phyloP scores from a whole-genome alignment of 2,329 filamentous ascomycete genomes.

The Xylariaceae sp. region DNA sequence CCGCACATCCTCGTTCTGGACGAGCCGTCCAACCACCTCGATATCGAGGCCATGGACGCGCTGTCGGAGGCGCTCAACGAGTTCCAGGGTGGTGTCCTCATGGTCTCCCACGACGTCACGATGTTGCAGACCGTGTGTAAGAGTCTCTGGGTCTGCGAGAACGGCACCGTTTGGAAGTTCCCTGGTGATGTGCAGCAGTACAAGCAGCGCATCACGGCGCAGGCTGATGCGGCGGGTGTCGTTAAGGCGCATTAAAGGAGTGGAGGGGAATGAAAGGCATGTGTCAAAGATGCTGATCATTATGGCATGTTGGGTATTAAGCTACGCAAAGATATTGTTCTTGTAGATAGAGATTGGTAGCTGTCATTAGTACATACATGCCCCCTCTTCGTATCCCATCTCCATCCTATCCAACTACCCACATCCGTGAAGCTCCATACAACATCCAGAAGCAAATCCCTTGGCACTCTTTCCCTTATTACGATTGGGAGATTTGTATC shows the following conservation, averaged over 20 bases:
- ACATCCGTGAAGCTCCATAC: no score
- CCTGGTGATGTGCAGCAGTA: slow-evolving; percentile 91
- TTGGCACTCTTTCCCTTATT: no score
- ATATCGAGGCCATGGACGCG: slow-evolving; percentile 99
- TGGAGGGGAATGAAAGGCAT: neutral
- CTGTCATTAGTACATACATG: neutral
- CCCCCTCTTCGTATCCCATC: neutral
- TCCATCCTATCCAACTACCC: no score
- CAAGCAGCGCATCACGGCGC: slow-evolving; percentile 90
- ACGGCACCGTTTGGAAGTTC: slow-evolving; percentile 93
- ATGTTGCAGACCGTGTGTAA: slow-evolving; percentile 96
- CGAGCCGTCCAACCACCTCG: slow-evolving; percentile 96
- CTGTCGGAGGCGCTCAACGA: slow-evolving; percentile 74
- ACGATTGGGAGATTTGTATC: no score
- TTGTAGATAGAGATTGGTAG: no score
- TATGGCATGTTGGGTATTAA: neutral
- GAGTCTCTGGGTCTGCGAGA: slow-evolving; percentile 93
- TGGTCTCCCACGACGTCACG: slow-evolving; percentile 98
- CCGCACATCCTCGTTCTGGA: slow-evolving; percentile 97
- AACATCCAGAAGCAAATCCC: no score
- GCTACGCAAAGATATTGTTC: neutral
- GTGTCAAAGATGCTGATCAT: neutral
- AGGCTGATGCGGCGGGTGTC: slow-evolving; percentile 83
- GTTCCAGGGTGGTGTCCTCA: slow-evolving; percentile 92
- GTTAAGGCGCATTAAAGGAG: slow-evolving; percentile 57